Conservation (phyloP, 768 basidiomycete genomes). For the Lentinus tigrinus region DNA sequence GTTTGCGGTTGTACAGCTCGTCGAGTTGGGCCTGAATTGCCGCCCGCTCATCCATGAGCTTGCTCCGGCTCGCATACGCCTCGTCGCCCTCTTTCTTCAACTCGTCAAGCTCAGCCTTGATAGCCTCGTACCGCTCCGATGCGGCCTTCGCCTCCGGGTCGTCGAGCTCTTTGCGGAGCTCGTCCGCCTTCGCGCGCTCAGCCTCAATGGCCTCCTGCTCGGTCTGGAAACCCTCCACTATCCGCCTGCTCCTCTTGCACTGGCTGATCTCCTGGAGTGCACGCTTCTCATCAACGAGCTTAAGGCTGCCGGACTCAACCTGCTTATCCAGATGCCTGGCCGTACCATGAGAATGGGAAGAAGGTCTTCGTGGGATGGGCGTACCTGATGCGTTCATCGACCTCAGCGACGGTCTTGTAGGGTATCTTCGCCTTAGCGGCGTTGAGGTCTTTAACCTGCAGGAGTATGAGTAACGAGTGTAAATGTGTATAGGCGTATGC, state of each 20-base stretch:
- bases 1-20: slow-evolving; percentile 70
- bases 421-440: slow-evolving; percentile 72
- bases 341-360: slow-evolving; percentile 5
- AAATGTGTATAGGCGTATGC: background rate
- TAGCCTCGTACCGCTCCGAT: slow-evolving; percentile 75
- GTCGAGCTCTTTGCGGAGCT: slow-evolving; percentile 79
- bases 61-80: slow-evolving; percentile 73
- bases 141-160: slow-evolving; percentile 86
- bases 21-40: slow-evolving; percentile 67
- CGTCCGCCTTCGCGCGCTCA: slow-evolving; percentile 72
- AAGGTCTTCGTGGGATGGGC: slow-evolving; percentile 23
- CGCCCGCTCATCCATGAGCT: slow-evolving; percentile 87
- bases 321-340: slow-evolving; percentile 79
- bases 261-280: slow-evolving; percentile 87
- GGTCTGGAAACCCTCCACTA: slow-evolving; percentile 78
- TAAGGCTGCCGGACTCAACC: slow-evolving; percentile 89
- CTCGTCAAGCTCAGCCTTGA: slow-evolving; percentile 83
- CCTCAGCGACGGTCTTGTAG: slow-evolving; percentile 81
- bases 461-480: background rate
- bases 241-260: slow-evolving; percentile 66
- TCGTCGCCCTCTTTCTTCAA: slow-evolving; percentile 87
- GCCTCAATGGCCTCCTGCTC: slow-evolving; percentile 81
- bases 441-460: slow-evolving; percentile 86
- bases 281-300: slow-evolving; percentile 93
- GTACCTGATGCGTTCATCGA: slow-evolving; percentile 85